These are phyloP conservation scores for Trametes villosa DNA, from an alignment of 768 basidiomycete species.

Conservation along the genomic window DNA sequence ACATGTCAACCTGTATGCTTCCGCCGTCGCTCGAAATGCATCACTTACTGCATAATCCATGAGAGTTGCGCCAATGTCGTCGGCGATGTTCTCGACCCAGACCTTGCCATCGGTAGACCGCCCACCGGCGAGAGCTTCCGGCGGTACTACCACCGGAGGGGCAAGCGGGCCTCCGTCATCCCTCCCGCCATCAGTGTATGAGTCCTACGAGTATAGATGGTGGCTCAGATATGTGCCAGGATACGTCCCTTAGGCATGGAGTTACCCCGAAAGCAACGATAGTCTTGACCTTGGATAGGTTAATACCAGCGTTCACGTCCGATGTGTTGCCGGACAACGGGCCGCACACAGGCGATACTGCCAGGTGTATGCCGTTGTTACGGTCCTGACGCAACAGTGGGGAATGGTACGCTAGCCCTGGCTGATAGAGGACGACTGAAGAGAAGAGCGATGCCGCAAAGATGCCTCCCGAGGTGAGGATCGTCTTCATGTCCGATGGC, in stretches of 20 bases:
- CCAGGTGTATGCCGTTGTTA: conserved; percentile 44
- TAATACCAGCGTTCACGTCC: conserved; percentile 54
- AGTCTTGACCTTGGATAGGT: conserved; percentile 42
- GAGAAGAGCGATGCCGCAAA: not conserved
- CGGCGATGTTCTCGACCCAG: conserved; percentile 54
- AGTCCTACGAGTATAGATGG: conserved; percentile 37
- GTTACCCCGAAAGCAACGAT: conserved; percentile 58
- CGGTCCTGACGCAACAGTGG: not conserved
- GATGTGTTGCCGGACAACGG: conserved; percentile 43
- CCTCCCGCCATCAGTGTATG: conserved; percentile 54
- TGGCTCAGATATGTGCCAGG: too few relatives aligned
- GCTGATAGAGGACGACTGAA: not conserved
- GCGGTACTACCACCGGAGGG: conserved; percentile 47
- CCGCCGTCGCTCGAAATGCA: not conserved
- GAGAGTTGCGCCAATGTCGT: conserved; percentile 42
- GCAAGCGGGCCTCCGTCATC: conserved; percentile 49
- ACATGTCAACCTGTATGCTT: conserved; percentile 15
- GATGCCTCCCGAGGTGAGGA: not conserved
- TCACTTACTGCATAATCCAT: conserved; percentile 53
- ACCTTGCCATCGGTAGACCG: conserved; percentile 54
- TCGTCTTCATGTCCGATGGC: not conserved
- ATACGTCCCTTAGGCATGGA: conserved; percentile 7
- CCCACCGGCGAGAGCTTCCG: conserved; percentile 52
- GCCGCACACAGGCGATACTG: conserved; percentile 51
- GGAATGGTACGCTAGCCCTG: not conserved